These are phyloP conservation scores for Agaricus subrufescens DNA, from an alignment of 768 basidiomycete species.

Conservation along the genomic window DNA sequence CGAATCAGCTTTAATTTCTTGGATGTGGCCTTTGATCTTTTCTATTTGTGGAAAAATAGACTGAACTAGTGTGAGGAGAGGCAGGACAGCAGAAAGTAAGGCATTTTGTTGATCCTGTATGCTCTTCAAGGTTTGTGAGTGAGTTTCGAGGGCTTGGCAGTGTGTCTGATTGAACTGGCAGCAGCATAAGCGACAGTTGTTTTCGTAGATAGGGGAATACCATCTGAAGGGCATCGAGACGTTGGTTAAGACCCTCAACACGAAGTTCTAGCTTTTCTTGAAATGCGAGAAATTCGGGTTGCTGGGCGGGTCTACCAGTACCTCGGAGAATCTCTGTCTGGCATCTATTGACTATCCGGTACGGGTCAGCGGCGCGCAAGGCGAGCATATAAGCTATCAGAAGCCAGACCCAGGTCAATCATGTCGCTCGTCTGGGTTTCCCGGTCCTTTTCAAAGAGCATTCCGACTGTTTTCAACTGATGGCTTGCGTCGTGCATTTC, in stretches of 20 bases:
- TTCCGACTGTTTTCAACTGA: slow-evolving; percentile 49
- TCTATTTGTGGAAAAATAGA: slow-evolving; percentile 56
- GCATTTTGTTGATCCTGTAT: slow-evolving; percentile 60
- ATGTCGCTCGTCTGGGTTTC: slow-evolving; percentile 54
- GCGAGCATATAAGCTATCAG: slow-evolving; percentile 12
- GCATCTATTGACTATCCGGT: slow-evolving; percentile 50
- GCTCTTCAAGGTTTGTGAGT: slow-evolving; percentile 51
- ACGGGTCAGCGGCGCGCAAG: slow-evolving; percentile 3
- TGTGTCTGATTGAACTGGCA: slow-evolving; percentile 43
- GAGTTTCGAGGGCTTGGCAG: slow-evolving; percentile 43
- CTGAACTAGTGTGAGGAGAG: slow-evolving; percentile 59
- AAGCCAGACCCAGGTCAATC: slow-evolving; percentile 45
- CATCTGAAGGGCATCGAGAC: slow-evolving; percentile 50
- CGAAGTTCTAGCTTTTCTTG: slow-evolving; percentile 36
- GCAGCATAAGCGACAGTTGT: not conserved
- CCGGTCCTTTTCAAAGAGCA: slow-evolving; percentile 54
- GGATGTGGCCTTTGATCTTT: slow-evolving; percentile 11
- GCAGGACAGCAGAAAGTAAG: slow-evolving; percentile 48
- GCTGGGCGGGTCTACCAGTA: slow-evolving; percentile 55
- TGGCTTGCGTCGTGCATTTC: slow-evolving; percentile 47
- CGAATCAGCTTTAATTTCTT: not conserved
- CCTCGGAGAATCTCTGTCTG: slow-evolving; percentile 57
- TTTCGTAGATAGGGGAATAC: slow-evolving; percentile 23
- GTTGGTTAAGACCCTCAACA: slow-evolving; percentile 46
- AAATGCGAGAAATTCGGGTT: slow-evolving; percentile 29